phyloP scores from a whole-genome alignment of 176 grass and related monocot species.

The Guadua angustifolia region DNA sequence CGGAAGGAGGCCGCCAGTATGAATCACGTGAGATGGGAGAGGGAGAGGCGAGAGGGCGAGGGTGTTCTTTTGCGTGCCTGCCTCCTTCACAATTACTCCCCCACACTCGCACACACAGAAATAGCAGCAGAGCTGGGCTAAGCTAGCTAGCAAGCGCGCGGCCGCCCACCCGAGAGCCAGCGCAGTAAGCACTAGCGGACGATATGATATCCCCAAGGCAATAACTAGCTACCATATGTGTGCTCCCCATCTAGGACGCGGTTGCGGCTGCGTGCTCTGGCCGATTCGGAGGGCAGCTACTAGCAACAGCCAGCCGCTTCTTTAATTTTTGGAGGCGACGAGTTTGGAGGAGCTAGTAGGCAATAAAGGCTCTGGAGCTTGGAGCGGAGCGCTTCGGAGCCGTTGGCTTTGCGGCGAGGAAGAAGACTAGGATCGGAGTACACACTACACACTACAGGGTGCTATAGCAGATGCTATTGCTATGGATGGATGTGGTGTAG shows the following conservation, averaged over 20 bases:
- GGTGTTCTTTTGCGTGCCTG: conserved; percentile 48
- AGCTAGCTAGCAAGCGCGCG: conserved; percentile 4
- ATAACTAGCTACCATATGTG: not conserved
- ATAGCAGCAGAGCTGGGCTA: not conserved
- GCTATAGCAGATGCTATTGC: conserved; percentile 18
- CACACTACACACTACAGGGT: not conserved
- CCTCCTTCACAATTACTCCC: conserved; percentile 40
- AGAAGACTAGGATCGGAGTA: conserved; percentile 23
- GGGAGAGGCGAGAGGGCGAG: conserved; percentile 6
- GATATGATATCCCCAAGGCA: conserved; percentile 21
- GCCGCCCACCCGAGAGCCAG: not conserved
- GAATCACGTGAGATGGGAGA: conserved; percentile 40
- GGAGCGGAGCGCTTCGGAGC: not conserved
- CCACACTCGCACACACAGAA: not conserved
- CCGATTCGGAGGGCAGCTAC: not conserved
- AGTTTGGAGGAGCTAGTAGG: not conserved
- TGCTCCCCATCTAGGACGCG: not conserved
- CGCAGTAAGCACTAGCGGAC: conserved; percentile 4
- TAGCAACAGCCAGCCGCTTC: not conserved
- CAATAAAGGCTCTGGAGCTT: conserved; percentile 26
- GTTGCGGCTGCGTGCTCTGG: not conserved
- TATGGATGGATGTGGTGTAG: conserved; percentile 29
- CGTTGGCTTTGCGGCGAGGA: not conserved
- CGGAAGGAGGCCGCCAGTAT: conserved; percentile 25
- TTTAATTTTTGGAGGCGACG: conserved; percentile 1